These are phyloP conservation scores for Telopea speciosissima DNA, from an alignment of 177 flowering plant species.

Conservation along the genomic window DNA sequence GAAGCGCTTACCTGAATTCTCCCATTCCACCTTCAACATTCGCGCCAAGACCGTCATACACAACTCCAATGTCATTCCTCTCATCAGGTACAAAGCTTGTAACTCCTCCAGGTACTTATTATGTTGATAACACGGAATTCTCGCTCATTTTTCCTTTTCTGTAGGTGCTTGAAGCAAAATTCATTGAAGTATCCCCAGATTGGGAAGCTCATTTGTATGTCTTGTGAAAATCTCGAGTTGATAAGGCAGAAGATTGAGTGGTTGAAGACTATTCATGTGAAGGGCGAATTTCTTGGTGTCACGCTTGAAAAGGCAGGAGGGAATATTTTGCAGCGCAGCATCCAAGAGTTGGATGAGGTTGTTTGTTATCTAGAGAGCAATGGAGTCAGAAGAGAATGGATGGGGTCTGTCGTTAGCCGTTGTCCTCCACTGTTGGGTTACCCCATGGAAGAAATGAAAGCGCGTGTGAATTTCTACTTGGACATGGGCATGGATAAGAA, in stretches of 20 bases:
- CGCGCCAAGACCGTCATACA: constrained; percentile 55
- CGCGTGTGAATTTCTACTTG: constrained; percentile 60
- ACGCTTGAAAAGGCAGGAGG: constrained; percentile 51
- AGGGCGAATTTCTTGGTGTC: constrained; percentile 55
- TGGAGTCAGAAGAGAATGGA: constrained; percentile 85
- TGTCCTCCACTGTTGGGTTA: constrained; percentile 47
- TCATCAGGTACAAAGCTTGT: constrained; percentile 48
- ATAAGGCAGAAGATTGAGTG: constrained; percentile 50
- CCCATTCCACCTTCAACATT: constrained; percentile 45
- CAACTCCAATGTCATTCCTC: constrained; percentile 58
- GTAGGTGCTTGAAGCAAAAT: constrained; percentile 95
- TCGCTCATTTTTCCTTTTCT: neutral
- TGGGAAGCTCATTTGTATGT: constrained; percentile 69
- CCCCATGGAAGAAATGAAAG: constrained; percentile 21
- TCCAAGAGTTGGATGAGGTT: constrained; percentile 60
- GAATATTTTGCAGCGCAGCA: constrained; percentile 39
- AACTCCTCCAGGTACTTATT: neutral
- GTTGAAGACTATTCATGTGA: constrained; percentile 72
- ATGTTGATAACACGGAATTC: neutral
- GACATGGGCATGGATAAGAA: constrained; percentile 72
- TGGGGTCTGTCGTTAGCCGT: constrained; percentile 73
- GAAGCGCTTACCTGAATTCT: constrained; percentile 59
- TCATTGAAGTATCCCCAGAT: constrained; percentile 70
- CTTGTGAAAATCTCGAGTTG: constrained; percentile 47
- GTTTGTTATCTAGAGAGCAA: constrained; percentile 58